Evolutionary conservation across 1,284 basidiomycete genomes (phyloP), one percentile per base, ranked within the genome.

Genomic region (Vanrija sp.): DNA sequence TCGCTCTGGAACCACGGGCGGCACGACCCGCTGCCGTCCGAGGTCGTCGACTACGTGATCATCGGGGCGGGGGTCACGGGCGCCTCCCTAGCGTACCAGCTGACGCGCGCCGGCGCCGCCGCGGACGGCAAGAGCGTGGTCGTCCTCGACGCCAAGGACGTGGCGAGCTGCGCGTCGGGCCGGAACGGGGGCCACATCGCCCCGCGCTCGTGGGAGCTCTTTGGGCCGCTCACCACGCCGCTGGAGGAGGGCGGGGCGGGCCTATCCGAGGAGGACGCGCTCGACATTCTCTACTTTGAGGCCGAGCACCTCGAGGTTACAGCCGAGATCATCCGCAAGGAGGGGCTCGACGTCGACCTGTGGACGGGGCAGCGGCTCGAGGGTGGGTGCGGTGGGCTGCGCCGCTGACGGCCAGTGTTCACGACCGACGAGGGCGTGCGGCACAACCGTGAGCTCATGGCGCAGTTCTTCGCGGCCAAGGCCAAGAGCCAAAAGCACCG

Each of bases 261-360:
- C 4, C 36, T 66, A 14, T 51, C 56, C 61, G 71, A 74, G 9
- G 79, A 81, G 5, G 56, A 63, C 39, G 60, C 62, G 7, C 24
- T 63, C 10, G 56, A 60, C 12, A 69, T 81, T 3, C 78, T 89
- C 53, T 84, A 89, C 48, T 41, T 52, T 10, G 71, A 75, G 3
- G 85, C 85, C 36, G 83, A 83, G 59, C 84, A 80, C 16, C 84
- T 89, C 82, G 86, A 89, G 67, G 81, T 81, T 3, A 66, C 65
- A 3, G 80, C 80, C 10, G 82, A 87, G 42, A 87, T 89, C 83
- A 73, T 67, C 16, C 37, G 58, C 39, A 49, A 59, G 27, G 56
- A 65, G 25, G 41, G 37, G 10, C 59, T 59, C 54, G 60, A 61
- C 10, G 58, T 65, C n/a, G 3, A 62, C 63, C 37, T 57, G 64